A percentile compares a stretch with the other conserved stretches of the same genome.
phyloP scores from a whole-genome alignment of 2,329 filamentous ascomycete species.

The Graphilbum ipis-grandicollis region DNA sequence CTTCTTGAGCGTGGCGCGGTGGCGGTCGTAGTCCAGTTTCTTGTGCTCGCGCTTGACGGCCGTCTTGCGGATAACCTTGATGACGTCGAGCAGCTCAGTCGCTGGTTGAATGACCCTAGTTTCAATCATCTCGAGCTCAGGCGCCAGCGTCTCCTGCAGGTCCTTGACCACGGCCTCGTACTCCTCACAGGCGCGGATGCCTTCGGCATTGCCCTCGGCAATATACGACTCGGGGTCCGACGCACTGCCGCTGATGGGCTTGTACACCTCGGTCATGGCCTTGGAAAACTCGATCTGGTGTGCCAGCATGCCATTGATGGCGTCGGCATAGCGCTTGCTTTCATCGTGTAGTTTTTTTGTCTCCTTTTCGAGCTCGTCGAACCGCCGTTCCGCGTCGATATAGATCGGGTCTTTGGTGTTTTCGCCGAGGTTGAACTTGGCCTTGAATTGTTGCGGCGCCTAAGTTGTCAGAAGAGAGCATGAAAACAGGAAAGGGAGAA shows the following conservation, averaged over 20 bases:
- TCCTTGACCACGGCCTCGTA: constrained; percentile 86
- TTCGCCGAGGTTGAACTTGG: constrained; percentile 89
- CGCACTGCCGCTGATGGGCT: constrained; percentile 88
- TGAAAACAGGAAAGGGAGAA: background rate
- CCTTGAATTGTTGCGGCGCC: constrained; percentile 85
- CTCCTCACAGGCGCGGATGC: constrained; percentile 88
- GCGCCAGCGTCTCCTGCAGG: constrained; percentile 70
- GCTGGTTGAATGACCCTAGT: constrained; percentile 78
- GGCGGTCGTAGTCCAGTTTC: constrained; percentile 88
- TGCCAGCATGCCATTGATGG: constrained; percentile 93
- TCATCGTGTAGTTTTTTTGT: constrained; percentile 96
- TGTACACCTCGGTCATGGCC: constrained; percentile 91
- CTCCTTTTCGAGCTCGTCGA: constrained; percentile 83
- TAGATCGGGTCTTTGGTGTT: constrained; percentile 91
- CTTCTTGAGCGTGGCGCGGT: constrained; percentile 71
- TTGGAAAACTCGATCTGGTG: constrained; percentile 98
- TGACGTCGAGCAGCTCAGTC: constrained; percentile 81
- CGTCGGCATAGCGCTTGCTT: constrained; percentile 91
- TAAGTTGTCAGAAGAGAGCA: constrained; percentile 13
- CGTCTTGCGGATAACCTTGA: constrained; percentile 88
- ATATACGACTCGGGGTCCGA: constrained; percentile 78
- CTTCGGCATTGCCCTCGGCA: constrained; percentile 75
- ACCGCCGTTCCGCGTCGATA: constrained; percentile 82
- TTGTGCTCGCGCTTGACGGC: constrained; percentile 89
- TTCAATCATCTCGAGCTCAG: constrained; percentile 97